Evolutionary conservation across 2,329 filamentous ascomycete genomes (phyloP).

Genomic region (Fusarium armeniacum): DNA sequence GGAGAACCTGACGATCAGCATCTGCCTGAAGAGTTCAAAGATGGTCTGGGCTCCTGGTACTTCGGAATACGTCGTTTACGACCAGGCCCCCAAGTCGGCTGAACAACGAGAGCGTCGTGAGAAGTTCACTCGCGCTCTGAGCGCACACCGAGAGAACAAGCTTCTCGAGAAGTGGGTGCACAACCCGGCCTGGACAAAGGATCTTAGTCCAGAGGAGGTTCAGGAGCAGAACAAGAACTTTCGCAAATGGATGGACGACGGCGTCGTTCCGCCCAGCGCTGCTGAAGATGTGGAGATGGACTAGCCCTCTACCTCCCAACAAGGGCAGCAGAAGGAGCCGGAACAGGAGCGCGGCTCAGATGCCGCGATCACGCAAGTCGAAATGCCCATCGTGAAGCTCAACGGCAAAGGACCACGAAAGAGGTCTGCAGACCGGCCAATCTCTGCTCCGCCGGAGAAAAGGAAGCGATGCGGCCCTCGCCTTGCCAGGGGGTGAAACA

Average conservation of each 20-base stretch:
- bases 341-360: conserved; percentile 5
- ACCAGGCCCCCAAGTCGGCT: conserved; percentile 75
- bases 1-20: conserved; percentile 78
- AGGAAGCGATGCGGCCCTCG: conserved; percentile 23
- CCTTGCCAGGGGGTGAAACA: conserved; percentile 2
- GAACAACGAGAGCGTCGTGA: conserved; percentile 70
- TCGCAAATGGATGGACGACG: conserved; percentile 67
- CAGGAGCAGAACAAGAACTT: conserved; percentile 78
- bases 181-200: conserved; percentile 84
- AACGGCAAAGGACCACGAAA: conserved; percentile 10
- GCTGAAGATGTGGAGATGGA: conserved; percentile 54
- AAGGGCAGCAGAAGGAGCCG: conserved; percentile 17
- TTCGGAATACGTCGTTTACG: conserved; percentile 79
- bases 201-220: conserved; percentile 82
- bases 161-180: conserved; percentile 85
- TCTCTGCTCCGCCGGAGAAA: conserved; percentile 12
- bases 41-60: conserved; percentile 81
- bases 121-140: conserved; percentile 66
- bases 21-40: conserved; percentile 83
- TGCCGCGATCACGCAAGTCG: background rate
- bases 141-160: conserved; percentile 76
- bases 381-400: background rate
- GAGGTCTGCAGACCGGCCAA: conserved; percentile 11
- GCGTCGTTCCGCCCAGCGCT: conserved; percentile 56
- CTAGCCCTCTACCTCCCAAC: conserved; percentile 36